These are phyloP conservation scores for Globisporangium nunn DNA, from an alignment of 352 stramenopile species.

Conservation along the genomic window DNA sequence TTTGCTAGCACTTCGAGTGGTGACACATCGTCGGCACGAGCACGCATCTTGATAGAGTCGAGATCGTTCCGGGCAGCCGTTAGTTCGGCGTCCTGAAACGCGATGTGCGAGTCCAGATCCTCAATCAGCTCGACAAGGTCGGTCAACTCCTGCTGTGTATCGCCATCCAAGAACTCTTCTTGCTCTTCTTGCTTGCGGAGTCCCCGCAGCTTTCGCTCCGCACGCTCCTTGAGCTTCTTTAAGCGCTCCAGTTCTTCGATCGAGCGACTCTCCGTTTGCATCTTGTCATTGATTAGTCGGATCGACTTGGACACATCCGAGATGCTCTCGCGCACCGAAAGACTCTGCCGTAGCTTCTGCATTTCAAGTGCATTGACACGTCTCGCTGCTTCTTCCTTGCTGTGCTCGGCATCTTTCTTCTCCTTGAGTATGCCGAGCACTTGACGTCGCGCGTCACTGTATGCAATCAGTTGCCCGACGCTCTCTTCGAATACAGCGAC, in stretches of 20 bases:
- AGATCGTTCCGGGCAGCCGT: constrained; percentile 42
- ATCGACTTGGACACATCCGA: constrained; percentile 62
- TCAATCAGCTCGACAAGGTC: constrained; percentile 74
- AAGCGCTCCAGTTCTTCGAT: constrained; percentile 61
- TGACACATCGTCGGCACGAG: constrained; percentile 31
- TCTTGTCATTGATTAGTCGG: constrained; percentile 48
- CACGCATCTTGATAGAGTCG: constrained; percentile 32
- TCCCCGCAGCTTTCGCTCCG: constrained; percentile 50
- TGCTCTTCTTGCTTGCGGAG: constrained; percentile 38
- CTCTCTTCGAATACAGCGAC: constrained; percentile 40
- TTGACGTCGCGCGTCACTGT: constrained; percentile 43
- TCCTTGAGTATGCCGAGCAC: constrained; percentile 58
- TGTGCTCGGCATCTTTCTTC: constrained; percentile 54
- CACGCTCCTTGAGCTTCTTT: constrained; percentile 57
- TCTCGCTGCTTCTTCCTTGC: constrained; percentile 40
- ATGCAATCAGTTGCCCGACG: constrained; percentile 48
- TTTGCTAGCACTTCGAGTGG: constrained; percentile 34
- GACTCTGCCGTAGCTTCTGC: constrained; percentile 69
- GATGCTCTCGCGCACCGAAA: constrained; percentile 71
- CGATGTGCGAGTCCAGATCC: constrained; percentile 74
- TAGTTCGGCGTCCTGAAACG: constrained; percentile 75
- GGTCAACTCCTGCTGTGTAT: constrained; percentile 55
- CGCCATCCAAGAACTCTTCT: constrained; percentile 50
- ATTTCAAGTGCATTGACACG: constrained; percentile 75
- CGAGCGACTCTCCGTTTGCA: constrained; percentile 48